These are phyloP conservation scores for Polygonum aviculare DNA, from an alignment of 148 eudicot genomes.

Conservation along the genomic window DNA sequence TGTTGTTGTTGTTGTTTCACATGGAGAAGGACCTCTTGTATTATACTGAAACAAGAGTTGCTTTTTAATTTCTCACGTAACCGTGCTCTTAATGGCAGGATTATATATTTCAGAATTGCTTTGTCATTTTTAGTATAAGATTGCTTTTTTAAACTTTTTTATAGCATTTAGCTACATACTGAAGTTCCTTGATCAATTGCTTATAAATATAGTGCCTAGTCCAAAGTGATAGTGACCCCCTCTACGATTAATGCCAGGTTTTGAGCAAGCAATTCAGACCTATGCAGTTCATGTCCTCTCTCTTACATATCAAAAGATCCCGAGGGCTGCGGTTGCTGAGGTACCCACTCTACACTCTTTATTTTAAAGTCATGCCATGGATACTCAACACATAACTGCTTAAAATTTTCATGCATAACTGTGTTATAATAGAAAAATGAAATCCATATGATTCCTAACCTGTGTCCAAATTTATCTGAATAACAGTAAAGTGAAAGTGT, in stretches of 20 bases:
- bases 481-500: neutral
- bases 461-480: neutral
- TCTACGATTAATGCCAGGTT: slow-evolving; percentile 43
- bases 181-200: neutral
- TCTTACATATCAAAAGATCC: slow-evolving; percentile 67
- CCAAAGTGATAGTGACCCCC: neutral
- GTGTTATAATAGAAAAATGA: neutral
- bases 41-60: neutral
- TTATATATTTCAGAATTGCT: neutral
- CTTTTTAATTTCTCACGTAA: neutral
- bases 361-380: neutral
- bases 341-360: slow-evolving; percentile 23
- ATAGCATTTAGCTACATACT: neutral
- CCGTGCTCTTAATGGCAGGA: neutral
- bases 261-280: slow-evolving; percentile 85
- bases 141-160: neutral
- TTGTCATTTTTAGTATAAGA: neutral
- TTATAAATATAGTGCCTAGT: neutral
- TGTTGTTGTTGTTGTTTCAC: neutral
- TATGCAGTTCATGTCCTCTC: slow-evolving; percentile 90
- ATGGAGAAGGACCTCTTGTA: neutral
- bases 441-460: neutral
- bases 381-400: neutral
- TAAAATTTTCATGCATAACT: neutral
- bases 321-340: slow-evolving; percentile 84